These are phyloP conservation scores for Hypoxylon sp. DNA, from an alignment of 2,329 filamentous ascomycete genomes.

Conservation along the genomic window DNA sequence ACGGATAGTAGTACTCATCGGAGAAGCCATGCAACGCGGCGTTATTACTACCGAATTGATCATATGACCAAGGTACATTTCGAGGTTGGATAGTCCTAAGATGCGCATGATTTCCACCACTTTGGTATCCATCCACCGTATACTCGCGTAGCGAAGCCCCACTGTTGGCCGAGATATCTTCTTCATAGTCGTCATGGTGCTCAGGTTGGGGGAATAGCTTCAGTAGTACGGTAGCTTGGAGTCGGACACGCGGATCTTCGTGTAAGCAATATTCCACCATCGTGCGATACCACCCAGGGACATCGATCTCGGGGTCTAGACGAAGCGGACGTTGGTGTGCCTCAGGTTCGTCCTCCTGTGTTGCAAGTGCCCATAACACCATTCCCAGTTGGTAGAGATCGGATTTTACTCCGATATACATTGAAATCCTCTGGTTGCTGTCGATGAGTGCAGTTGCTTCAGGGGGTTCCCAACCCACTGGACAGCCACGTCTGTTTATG, in stretches of 20 bases:
- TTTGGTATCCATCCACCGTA: conserved; percentile 48
- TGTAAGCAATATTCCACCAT: conserved; percentile 81
- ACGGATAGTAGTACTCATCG: conserved; percentile 57
- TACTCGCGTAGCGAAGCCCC: conserved; percentile 52
- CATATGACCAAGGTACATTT: conserved; percentile 56
- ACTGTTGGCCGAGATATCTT: conserved; percentile 53
- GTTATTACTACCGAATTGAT: conserved; percentile 49
- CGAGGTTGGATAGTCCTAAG: conserved; percentile 54
- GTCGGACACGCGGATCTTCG: conserved; percentile 74
- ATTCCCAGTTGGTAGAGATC: conserved; percentile 96
- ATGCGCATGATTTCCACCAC: conserved; percentile 47
- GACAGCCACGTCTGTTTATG: conserved; percentile 96
- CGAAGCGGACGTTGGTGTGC: conserved; percentile 74
- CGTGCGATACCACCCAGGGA: conserved; percentile 81
- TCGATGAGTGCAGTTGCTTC: conserved; percentile 87
- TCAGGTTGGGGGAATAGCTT: conserved; percentile 66
- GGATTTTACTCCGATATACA: conserved; percentile 98
- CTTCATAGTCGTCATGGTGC: conserved; percentile 42
- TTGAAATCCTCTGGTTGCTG: conserved; percentile 87
- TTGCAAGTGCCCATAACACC: conserved; percentile 92
- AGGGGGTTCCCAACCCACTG: conserved; percentile 96
- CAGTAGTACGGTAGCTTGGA: conserved; percentile 77
- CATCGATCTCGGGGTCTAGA: conserved; percentile 64
- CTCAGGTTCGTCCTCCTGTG: conserved; percentile 90
- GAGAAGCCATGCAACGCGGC: conserved; percentile 46